These are phyloP conservation scores for Crithidia mellificae DNA, from an alignment of 208 protist genomes.

Conservation along the genomic window DNA sequence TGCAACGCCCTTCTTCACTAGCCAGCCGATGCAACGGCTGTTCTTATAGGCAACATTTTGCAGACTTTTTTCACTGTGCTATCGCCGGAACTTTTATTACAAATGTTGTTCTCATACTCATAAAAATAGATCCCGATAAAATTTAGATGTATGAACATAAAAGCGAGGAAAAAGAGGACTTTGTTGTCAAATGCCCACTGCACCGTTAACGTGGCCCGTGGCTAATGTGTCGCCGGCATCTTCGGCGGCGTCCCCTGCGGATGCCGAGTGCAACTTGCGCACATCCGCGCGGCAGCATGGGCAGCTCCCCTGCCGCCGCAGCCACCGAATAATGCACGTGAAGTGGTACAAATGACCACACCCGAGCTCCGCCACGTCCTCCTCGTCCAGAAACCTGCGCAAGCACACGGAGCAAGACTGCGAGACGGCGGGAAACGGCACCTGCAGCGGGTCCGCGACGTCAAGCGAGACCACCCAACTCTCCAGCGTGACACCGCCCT, in stretches of 20 bases:
- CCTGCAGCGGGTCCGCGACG: neutral
- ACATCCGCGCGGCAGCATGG: conserved; percentile 37
- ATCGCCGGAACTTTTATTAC: too few relatives aligned
- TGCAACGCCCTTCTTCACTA: too few relatives aligned
- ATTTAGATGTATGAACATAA: too few relatives aligned
- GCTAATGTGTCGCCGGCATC: neutral
- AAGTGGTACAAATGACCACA: conserved; percentile 41
- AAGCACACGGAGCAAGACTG: conserved; percentile 39
- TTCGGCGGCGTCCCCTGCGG: neutral
- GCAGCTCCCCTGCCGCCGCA: conserved; percentile 31
- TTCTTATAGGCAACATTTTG: too few relatives aligned
- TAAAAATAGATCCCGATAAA: too few relatives aligned
- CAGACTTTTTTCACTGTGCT: too few relatives aligned
- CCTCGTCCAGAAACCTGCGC: conserved; percentile 20
- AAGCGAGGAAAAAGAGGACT: too few relatives aligned
- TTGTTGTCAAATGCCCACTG: too few relatives aligned
- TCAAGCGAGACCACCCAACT: conserved; percentile 25
- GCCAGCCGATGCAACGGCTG: too few relatives aligned
- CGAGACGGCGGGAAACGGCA: conserved; percentile 16
- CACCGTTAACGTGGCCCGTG: too few relatives aligned
- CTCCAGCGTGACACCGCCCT: neutral
- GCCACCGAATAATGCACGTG: conserved; percentile 34
- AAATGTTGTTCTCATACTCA: too few relatives aligned
- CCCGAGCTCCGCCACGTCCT: conserved; percentile 43
- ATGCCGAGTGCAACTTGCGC: neutral